Conservation (phyloP, 2,329 filamentous ascomycete genomes). For the Mollisia scopiformis region DNA sequence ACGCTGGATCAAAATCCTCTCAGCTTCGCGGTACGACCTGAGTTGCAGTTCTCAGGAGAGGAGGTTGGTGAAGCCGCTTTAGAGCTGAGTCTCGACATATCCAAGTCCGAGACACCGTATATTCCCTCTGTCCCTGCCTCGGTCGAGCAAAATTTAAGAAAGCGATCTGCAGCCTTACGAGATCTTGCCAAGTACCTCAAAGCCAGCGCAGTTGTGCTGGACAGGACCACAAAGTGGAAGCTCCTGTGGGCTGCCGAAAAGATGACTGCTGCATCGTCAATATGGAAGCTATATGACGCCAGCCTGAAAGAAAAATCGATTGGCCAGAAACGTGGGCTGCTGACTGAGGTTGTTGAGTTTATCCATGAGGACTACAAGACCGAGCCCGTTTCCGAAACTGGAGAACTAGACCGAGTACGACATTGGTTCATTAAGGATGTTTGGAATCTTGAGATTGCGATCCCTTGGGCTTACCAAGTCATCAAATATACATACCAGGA, state of each 20-base stretch:
- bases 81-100: conserved; percentile 77
- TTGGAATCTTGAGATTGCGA: conserved; percentile 70
- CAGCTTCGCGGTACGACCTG: conserved; percentile 73
- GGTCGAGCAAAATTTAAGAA: conserved; percentile 78
- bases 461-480: conserved; percentile 78
- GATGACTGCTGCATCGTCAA: conserved; percentile 73
- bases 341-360: conserved; percentile 74
- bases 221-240: conserved; percentile 73
- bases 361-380: conserved; percentile 79
- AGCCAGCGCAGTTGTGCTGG: conserved; percentile 66
- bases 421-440: conserved; percentile 85
- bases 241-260: conserved; percentile 91
- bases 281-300: conserved; percentile 82
- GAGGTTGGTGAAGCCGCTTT: conserved; percentile 80
- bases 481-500: conserved; percentile 74
- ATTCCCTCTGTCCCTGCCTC: conserved; percentile 75
- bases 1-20: conserved; percentile 82
- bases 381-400: conserved; percentile 61
- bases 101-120: conserved; percentile 75
- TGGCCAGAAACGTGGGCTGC: conserved; percentile 68
- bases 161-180: conserved; percentile 72
- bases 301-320: conserved; percentile 62
- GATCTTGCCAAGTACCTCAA: conserved; percentile 75
- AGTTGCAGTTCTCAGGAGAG: conserved; percentile 65
- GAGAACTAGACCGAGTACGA: conserved; percentile 79